phyloP scores from a whole-genome alignment of 495 filamentous ascomycete genomes.

The Aspergillus kassunensis region DNA sequence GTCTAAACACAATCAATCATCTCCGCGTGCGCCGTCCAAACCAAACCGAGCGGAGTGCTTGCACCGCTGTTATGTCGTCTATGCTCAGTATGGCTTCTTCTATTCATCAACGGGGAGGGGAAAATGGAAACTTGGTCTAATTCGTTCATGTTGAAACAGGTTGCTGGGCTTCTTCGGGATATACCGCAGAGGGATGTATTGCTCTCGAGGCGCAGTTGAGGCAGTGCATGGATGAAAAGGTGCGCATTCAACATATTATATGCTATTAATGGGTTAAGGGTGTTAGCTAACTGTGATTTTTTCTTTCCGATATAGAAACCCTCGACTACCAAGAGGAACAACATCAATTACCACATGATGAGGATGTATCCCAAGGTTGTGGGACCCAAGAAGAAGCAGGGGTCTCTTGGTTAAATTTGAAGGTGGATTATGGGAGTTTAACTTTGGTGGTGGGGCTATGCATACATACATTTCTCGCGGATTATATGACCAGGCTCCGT shows the following conservation, averaged over 20 bases:
- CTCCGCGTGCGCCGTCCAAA: conserved; percentile 84
- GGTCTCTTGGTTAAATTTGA: conserved; percentile 11
- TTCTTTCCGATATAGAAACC: conserved; percentile 49
- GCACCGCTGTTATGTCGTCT: conserved; percentile 79
- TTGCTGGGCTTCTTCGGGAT: conserved; percentile 91
- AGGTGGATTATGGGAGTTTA: background rate
- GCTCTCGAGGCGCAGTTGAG: conserved; percentile 76
- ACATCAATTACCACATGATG: conserved; percentile 91
- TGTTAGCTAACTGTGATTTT: background rate
- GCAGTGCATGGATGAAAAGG: conserved; percentile 88
- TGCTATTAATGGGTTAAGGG: too few species aligned
- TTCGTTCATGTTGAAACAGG: too few species aligned
- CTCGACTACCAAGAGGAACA: conserved; percentile 65
- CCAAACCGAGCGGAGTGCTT: conserved; percentile 69
- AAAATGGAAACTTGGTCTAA: too few species aligned
- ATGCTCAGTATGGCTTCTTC: conserved; percentile 69
- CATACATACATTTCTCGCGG: background rate
- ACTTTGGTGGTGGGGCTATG: background rate
- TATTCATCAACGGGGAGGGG: too few species aligned
- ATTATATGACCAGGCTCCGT: too few species aligned
- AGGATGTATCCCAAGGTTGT: conserved; percentile 80
- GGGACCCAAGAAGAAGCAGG: conserved; percentile 67
- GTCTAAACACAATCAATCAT: conserved; percentile 79
- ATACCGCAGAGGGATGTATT: conserved; percentile 68
- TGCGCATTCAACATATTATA: conserved; percentile 28